A percentile compares a stretch with the other conserved stretches of the same genome.
Evolutionary conservation across 768 basidiomycete genomes (phyloP).

Genomic region (Suillus americanus): DNA sequence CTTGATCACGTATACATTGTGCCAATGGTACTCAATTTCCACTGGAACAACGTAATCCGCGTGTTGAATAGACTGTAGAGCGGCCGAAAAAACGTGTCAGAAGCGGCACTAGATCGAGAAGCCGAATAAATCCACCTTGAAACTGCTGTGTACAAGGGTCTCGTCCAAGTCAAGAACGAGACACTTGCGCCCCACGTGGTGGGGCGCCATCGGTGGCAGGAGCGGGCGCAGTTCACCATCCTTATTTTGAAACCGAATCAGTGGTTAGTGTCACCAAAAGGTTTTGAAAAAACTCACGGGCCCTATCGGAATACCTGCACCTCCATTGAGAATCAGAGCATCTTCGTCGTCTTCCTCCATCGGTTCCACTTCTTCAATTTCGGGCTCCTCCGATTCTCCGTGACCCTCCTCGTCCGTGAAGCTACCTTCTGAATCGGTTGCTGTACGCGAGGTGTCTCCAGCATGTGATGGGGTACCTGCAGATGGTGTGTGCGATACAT

Average conservation of each 20-base stretch:
- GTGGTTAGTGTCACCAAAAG: conserved; percentile 6
- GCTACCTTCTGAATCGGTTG: conserved; percentile 36
- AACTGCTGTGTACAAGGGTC: conserved; percentile 94
- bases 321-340: conserved; percentile 83
- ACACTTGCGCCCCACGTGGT: conserved; percentile 89
- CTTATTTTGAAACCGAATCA: conserved; percentile 36
- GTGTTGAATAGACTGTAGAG: conserved; percentile 77
- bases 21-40: conserved; percentile 97
- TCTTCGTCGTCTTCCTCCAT: conserved; percentile 87
- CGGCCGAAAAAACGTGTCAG: conserved; percentile 15
- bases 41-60: conserved; percentile 99
- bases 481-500: conserved; percentile 21
- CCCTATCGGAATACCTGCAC: conserved; percentile 92
- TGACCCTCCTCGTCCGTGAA: conserved; percentile 66
- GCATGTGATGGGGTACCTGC: conserved; percentile 27
- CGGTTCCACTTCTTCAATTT: conserved; percentile 57
- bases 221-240: conserved; percentile 87
- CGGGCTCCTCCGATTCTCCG: conserved; percentile 68
- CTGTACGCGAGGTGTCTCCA: conserved; percentile 31
- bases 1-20: conserved; percentile 99
- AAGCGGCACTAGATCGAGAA: conserved; percentile 2
- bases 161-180: conserved; percentile 96
- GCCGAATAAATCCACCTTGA: conserved; percentile 67
- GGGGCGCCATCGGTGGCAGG: conserved; percentile 78
- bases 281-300: conserved; percentile 56